These are phyloP conservation scores for Vickermania spadyakhi DNA, from an alignment of 208 protist species.

Conservation along the genomic window DNA sequence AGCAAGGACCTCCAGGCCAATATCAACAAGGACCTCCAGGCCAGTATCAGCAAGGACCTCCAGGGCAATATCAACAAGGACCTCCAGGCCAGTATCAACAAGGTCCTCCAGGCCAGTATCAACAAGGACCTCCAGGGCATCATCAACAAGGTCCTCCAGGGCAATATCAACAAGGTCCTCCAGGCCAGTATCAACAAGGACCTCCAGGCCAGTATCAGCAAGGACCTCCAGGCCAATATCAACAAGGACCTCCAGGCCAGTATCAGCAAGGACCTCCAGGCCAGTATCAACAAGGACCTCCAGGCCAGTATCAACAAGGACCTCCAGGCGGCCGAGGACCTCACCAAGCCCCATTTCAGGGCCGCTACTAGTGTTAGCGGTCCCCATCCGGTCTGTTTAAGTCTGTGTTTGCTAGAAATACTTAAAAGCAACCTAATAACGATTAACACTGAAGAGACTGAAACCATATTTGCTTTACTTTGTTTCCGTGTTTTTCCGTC, in stretches of 20 bases:
- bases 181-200: neutral
- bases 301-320: slow-evolving; percentile 1
- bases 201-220: neutral
- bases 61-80: neutral
- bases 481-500: no score
- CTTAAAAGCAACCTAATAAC: no score
- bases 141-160: neutral
- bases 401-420: no score
- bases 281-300: neutral
- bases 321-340: slow-evolving; percentile 3
- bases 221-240: neutral
- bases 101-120: neutral
- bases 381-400: no score
- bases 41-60: neutral
- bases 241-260: neutral
- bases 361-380: neutral
- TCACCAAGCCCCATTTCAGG: slow-evolving; percentile 3
- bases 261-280: slow-evolving; percentile 2
- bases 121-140: neutral
- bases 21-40: neutral
- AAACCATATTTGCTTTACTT: no score
- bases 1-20: neutral
- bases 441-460: no score
- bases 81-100: neutral
- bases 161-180: neutral